phyloP scores from a whole-genome alignment of 768 basidiomycete species.

The Psilocybe sp. region DNA sequence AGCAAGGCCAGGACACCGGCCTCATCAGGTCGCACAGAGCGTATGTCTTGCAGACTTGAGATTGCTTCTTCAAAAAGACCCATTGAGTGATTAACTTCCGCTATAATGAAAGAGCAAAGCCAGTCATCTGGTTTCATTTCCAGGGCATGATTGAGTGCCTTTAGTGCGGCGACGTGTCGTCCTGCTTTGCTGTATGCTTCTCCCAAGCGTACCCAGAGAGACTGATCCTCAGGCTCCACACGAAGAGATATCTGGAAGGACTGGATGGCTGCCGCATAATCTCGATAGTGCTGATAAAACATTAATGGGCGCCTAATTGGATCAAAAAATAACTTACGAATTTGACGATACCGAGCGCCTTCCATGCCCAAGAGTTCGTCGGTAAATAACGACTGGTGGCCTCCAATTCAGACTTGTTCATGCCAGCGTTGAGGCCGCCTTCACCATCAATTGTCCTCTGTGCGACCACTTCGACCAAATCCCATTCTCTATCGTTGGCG shows the following conservation, averaged over 20 bases:
- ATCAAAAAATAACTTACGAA: conserved; percentile 50
- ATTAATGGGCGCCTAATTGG: background rate
- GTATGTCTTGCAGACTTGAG: conserved; percentile 53
- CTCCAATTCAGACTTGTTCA: conserved; percentile 32
- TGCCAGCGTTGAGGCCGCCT: conserved; percentile 68
- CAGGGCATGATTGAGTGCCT: conserved; percentile 74
- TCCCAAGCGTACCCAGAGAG: conserved; percentile 89
- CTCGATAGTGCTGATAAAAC: conserved; percentile 52
- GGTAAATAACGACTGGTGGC: conserved; percentile 58
- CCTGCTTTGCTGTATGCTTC: conserved; percentile 90
- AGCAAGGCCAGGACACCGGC: conserved; percentile 70
- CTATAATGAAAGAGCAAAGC: conserved; percentile 81
- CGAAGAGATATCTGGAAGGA: conserved; percentile 85
- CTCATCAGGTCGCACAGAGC: conserved; percentile 58
- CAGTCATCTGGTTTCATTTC: conserved; percentile 77
- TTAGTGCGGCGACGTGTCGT: conserved; percentile 84
- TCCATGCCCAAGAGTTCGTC: conserved; percentile 96
- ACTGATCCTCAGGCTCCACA: conserved; percentile 70
- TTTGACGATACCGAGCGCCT: conserved; percentile 89
- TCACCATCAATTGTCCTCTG: conserved; percentile 91
- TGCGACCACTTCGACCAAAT: conserved; percentile 92
- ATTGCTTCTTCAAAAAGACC: conserved; percentile 79
- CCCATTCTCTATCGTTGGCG: conserved; percentile 93
- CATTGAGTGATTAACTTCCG: conserved; percentile 77
- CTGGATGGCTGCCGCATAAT: conserved; percentile 74